These are phyloP conservation scores for Akanthomyces lecanii DNA, from an alignment of 2,329 filamentous ascomycete genomes.

Conservation along the genomic window DNA sequence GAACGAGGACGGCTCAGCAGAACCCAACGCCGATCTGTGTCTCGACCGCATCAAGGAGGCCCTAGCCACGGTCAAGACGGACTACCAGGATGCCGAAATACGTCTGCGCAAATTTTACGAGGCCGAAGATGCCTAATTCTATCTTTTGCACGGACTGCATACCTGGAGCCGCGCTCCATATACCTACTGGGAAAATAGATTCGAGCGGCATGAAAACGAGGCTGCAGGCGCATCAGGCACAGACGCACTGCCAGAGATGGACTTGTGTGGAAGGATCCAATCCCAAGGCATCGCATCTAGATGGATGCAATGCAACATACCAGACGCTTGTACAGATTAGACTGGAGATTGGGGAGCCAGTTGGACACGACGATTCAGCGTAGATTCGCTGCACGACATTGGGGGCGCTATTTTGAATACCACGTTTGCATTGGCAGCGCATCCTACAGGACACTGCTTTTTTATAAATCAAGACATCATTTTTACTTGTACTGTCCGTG, in stretches of 20 bases:
- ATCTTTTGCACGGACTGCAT: background rate
- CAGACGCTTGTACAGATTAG: constrained; percentile 6
- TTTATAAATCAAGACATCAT: constrained; percentile 5
- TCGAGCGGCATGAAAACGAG: background rate
- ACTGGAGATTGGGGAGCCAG: background rate
- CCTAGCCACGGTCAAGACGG: constrained; percentile 66
- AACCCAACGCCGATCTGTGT: constrained; percentile 63
- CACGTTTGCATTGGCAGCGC: constrained; percentile 13
- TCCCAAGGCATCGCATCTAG: background rate
- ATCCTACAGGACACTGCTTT: background rate
- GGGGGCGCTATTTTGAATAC: constrained; percentile 17
- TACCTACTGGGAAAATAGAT: background rate
- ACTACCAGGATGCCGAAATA: constrained; percentile 70
- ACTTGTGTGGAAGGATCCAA: background rate
- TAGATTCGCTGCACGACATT: constrained; percentile 16
- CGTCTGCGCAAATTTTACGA: constrained; percentile 65
- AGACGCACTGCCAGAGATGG: background rate
- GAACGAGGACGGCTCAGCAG: constrained; percentile 68
- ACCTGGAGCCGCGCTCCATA: background rate
- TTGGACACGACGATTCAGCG: constrained; percentile 10
- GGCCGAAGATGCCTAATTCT: constrained; percentile 1
- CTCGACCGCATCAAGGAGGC: constrained; percentile 67
- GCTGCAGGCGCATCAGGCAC: background rate
- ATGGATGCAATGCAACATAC: background rate
- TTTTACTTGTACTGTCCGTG: background rate